Conservation (phyloP, 2,329 filamentous ascomycete genomes). For the Curvularia verruculosa region DNA sequence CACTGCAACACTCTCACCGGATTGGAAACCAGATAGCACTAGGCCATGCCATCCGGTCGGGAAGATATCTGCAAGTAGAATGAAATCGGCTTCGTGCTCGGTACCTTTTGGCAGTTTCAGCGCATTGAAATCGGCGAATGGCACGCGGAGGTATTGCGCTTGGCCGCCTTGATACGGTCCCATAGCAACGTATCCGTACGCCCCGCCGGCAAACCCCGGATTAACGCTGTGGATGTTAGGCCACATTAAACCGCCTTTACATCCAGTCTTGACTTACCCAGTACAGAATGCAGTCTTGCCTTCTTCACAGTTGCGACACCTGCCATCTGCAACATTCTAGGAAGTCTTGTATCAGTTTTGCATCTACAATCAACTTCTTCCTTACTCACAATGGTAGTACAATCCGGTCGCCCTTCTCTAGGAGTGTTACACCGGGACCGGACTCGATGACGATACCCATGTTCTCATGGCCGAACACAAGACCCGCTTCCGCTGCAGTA, state of each 20-base stretch:
- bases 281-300: constrained; percentile 70
- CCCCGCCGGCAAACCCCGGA: constrained; percentile 64
- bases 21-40: constrained; percentile 63
- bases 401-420: constrained; percentile 68
- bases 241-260: too few relatives aligned
- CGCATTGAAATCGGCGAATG: constrained; percentile 71
- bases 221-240: constrained; percentile 52
- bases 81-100: constrained; percentile 67
- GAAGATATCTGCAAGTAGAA: constrained; percentile 58
- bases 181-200: constrained; percentile 68
- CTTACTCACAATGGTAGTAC: constrained; percentile 62
- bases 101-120: constrained; percentile 65
- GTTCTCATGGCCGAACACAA: constrained; percentile 68
- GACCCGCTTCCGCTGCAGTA: constrained; percentile 65
- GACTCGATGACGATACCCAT: constrained; percentile 64
- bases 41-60: constrained; percentile 64
- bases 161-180: constrained; percentile 63
- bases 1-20: constrained; percentile 67
- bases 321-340: constrained; percentile 30
- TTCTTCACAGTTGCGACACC: constrained; percentile 69
- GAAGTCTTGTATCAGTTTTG: not conserved
- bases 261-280: constrained; percentile 44
- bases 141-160: constrained; percentile 69
- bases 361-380: not conserved
- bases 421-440: constrained; percentile 64